Base-by-base conservation (phyloP, 805 yeast genomes). In the Jamesozyma piceae region DNA sequence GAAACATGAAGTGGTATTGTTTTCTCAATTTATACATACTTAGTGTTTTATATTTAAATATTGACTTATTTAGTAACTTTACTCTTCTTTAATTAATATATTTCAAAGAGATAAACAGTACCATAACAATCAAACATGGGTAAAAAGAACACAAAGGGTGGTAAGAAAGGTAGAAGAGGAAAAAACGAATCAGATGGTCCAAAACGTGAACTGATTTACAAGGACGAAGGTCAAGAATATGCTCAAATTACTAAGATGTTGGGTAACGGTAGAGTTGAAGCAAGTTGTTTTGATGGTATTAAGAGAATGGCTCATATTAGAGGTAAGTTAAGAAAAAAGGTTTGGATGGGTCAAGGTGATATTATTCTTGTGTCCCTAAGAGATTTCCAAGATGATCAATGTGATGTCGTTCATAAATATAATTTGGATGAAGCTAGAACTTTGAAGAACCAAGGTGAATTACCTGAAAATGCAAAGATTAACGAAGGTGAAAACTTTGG, bases 301-400 rank as follows among this genome's bases (percentile, higher is more conserved):
- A 85, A 80, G 64, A 81, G 99, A 73, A 77, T 88, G 78, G 98
- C 95, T 17, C 98, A 90, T 64, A 92, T 92, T 62, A 86, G 99
- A 76, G 99, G 99, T 58, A 92, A 92, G 65, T 77, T 92, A 71
- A 85, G 99, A 77, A 92, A 92, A 82, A 92, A 90, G 78, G 98
- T 92, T 48, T 92, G 99, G 99, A 89, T 92, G 87, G 85, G 85
- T 38, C 97, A 88, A 67, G 98, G 98, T 72, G 99, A 92, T 65
- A 92, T 92, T 57, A 87, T 92, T 54, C 73, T 92, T 62, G 92
- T 90, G 38, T 89, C 96, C 6, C 77, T 92, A 57, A 88, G 99
- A 75, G 99, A 92, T 61, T 92, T 92, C 79, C 97, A 92, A 70
- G 97, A 90, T 60, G 95, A 86, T 49, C 95, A 85, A 66, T 92